Evolutionary conservation across 176 grass and related monocot genomes (phyloP), one percentile per base, ranked within the genome.

Genomic region (Oryza punctata): DNA sequence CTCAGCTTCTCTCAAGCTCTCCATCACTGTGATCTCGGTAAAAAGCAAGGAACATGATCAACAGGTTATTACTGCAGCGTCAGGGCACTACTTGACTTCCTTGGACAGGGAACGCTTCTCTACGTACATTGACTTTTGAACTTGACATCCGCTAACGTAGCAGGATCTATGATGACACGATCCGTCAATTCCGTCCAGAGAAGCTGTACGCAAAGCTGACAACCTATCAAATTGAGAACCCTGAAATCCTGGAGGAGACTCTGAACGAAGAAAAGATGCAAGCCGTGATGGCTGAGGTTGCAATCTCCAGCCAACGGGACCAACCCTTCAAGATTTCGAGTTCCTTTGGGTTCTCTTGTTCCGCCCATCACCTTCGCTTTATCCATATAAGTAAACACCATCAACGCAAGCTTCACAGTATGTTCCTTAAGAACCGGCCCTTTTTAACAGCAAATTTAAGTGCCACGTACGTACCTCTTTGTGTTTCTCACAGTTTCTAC

Each of bases 151-250:
- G 8, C 45, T 1, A 49, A 49, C 9, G 45, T 8, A 12, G 13
- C 45, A 49, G 9, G 45, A 10, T 14, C 8, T 49, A 49, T 49
- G 45, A 11, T 37, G 35, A 37, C 35, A 37, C 5, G 35, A 4
- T 37, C 6, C 5, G 3, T 37, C 5, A 4, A 37, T 27, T 15
- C 11, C 7, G 0, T 77, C 12, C 59, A 1, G 2, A 30, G 21
- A 78, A 78, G n/a, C 6, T 78, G 59, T 44, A 12, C 44, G 57
- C 59, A 44, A 64, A 65, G 35, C 18, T 65, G 59, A 45, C 1
- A 19, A 78, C 75, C 57, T 78, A 78, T 44, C 59, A 19, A 1
- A 44, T 78, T 12, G n/a, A 28, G 75, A 65, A 78, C 32, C 59
- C 59, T 65, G 57, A 14, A 28, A 24, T 41, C 35, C 28, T 74